phyloP scores from a whole-genome alignment of 495 filamentous ascomycete genomes.

The Tuber aestivum region DNA sequence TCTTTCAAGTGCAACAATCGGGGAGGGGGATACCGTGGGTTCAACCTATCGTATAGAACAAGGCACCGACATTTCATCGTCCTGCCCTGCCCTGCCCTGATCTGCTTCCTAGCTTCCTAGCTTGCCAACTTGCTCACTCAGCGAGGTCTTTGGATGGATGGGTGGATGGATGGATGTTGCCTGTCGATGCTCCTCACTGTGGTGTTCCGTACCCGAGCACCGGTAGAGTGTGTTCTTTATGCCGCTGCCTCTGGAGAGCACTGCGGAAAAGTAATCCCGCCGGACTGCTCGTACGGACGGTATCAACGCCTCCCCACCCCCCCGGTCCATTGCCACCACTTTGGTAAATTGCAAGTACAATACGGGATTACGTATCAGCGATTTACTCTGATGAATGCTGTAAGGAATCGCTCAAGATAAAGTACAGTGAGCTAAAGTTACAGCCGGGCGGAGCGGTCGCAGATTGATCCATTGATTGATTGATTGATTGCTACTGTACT shows the following conservation, averaged over 20 bases:
- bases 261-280: constrained; percentile 1
- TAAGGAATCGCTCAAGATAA: background rate
- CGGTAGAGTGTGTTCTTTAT: background rate
- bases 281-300: background rate
- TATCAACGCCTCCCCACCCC: background rate
- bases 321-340: background rate
- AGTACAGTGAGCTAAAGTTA: background rate
- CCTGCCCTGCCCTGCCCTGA: constrained; percentile 1
- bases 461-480: constrained; percentile 9
- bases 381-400: background rate
- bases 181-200: background rate
- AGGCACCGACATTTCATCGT: background rate
- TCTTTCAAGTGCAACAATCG: background rate
- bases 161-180: background rate
- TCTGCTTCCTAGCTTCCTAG: background rate
- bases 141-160: background rate
- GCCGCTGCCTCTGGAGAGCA: constrained; percentile 4
- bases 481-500: no score
- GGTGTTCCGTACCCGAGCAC: background rate
- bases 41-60: background rate
- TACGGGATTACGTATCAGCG: background rate
- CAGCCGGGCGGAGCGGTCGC: background rate
- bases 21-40: background rate
- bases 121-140: background rate
- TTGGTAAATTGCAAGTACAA: background rate